Percentiles rank a stretch among this genome's conserved stretches.
phyloP scores from a whole-genome alignment of 2,329 filamentous ascomycete genomes.

The Cordyceps pruinosa region DNA sequence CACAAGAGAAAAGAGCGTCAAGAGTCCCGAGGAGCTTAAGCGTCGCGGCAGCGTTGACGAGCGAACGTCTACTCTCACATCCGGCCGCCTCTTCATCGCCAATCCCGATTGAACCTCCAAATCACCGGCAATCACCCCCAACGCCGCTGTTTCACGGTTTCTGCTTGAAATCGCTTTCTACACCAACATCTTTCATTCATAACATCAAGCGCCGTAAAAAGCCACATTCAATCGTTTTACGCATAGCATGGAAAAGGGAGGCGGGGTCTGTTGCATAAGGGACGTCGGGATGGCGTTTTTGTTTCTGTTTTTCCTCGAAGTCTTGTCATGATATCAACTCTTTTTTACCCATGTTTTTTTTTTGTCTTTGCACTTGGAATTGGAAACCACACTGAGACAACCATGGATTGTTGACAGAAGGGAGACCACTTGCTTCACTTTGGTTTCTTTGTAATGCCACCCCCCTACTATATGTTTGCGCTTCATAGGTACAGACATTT shows the following conservation, averaged over 20 bases:
- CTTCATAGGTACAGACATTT: not conserved
- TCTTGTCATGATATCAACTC: not conserved
- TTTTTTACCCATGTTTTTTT: not conserved
- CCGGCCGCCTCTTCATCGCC: constrained; percentile 72
- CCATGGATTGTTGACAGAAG: not conserved
- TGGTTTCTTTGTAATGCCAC: not conserved
- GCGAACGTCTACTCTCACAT: constrained; percentile 66
- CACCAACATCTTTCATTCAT: constrained; percentile 5
- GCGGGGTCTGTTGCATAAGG: constrained; percentile 6
- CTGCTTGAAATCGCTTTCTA: not conserved
- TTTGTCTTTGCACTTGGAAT: not conserved
- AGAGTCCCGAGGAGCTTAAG: constrained; percentile 63
- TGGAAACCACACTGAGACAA: not conserved
- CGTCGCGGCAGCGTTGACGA: constrained; percentile 80
- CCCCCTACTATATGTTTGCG: not conserved
- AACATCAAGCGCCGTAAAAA: constrained; percentile 3
- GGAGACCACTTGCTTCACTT: not conserved
- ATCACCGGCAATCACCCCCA: not conserved
- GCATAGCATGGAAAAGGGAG: constrained; percentile 6
- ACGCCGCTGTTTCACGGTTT: not conserved
- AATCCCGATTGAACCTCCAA: constrained; percentile 61
- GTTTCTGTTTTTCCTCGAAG: not conserved
- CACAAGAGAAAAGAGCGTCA: constrained; percentile 58
- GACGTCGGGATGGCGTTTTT: constrained; percentile 6
- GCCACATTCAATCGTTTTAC: constrained; percentile 7